These are phyloP conservation scores for Suillus discolor DNA, from an alignment of 768 basidiomycete genomes.

Conservation along the genomic window DNA sequence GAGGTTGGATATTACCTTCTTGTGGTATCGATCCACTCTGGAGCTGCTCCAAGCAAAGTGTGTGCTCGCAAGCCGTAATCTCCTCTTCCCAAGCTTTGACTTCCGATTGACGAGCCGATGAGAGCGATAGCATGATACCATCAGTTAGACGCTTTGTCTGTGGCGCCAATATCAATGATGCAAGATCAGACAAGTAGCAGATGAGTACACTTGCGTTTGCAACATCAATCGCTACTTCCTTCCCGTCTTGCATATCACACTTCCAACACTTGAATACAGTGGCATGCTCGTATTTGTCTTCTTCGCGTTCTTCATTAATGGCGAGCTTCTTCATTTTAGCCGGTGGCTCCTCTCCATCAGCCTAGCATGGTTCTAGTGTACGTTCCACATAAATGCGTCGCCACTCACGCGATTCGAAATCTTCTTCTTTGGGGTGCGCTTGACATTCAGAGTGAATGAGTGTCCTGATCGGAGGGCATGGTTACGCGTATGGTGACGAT, in stretches of 20 bases:
- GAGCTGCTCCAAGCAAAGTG: constrained; percentile 54
- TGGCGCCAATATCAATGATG: not conserved
- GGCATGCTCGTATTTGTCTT: constrained; percentile 79
- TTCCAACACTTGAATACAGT: constrained; percentile 77
- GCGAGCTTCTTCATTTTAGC: constrained; percentile 89
- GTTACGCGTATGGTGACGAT: constrained; percentile 70
- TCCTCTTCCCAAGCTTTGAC: constrained; percentile 99
- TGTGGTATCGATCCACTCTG: constrained; percentile 25
- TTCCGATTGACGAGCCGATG: constrained; percentile 90
- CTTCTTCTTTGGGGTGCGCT: constrained; percentile 63
- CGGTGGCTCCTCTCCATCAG: constrained; percentile 80
- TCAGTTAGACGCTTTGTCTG: constrained; percentile 61
- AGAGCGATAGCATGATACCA: constrained; percentile 77
- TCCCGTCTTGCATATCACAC: constrained; percentile 57
- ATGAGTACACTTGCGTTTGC: constrained; percentile 31
- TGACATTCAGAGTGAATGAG: constrained; percentile 76
- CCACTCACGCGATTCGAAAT: constrained; percentile 63
- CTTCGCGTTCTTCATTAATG: constrained; percentile 83
- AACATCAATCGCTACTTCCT: constrained; percentile 42
- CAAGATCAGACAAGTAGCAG: not conserved
- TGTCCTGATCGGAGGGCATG: constrained; percentile 80
- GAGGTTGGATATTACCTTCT: constrained; percentile 21
- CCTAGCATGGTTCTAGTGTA: constrained; percentile 41
- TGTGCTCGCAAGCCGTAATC: constrained; percentile 83
- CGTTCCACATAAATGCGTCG: not conserved